phyloP scores from a whole-genome alignment of 78 protist genomes.

The Bodo saltans region DNA sequence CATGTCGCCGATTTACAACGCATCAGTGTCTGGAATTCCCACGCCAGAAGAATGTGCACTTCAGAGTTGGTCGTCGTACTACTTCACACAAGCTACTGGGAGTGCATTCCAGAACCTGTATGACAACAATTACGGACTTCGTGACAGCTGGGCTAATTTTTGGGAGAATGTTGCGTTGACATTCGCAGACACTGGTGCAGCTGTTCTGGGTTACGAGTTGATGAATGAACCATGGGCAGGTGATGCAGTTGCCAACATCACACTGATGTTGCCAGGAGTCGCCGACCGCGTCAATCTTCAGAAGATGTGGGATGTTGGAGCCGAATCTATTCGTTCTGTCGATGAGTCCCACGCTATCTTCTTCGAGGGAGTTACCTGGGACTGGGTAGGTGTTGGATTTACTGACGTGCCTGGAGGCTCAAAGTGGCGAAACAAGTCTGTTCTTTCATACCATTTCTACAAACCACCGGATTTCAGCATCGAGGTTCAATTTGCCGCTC shows the following conservation, averaged over 20 bases:
- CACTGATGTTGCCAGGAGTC: constrained; percentile 35
- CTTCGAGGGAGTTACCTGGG: constrained; percentile 55
- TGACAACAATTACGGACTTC: constrained; percentile 46
- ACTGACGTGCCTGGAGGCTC: constrained; percentile 26
- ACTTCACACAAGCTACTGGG: constrained; percentile 44
- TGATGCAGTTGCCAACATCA: constrained; percentile 47
- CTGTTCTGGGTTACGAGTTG: constrained; percentile 71
- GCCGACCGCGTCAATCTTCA: constrained; percentile 53
- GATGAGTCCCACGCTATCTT: constrained; percentile 51
- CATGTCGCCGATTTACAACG: constrained; percentile 2
- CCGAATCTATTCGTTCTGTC: constrained; percentile 42
- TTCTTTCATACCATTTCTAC: constrained; percentile 1
- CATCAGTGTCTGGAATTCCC: neutral
- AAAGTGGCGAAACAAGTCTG: neutral
- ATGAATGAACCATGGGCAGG: constrained; percentile 82
- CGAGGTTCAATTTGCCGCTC: neutral
- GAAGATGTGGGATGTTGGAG: constrained; percentile 55
- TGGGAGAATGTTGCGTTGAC: constrained; percentile 57
- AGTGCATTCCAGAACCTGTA: constrained; percentile 55
- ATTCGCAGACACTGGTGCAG: neutral
- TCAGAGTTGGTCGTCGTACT: constrained; percentile 45
- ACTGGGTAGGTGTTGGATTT: constrained; percentile 12
- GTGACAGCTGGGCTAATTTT: constrained; percentile 41
- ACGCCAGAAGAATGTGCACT: neutral
- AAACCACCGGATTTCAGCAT: neutral